Percentiles rank a stretch among this genome's conserved stretches.
phyloP scores from a whole-genome alignment of 371 early-diverging fungal species.

The Mucor racemosus region DNA sequence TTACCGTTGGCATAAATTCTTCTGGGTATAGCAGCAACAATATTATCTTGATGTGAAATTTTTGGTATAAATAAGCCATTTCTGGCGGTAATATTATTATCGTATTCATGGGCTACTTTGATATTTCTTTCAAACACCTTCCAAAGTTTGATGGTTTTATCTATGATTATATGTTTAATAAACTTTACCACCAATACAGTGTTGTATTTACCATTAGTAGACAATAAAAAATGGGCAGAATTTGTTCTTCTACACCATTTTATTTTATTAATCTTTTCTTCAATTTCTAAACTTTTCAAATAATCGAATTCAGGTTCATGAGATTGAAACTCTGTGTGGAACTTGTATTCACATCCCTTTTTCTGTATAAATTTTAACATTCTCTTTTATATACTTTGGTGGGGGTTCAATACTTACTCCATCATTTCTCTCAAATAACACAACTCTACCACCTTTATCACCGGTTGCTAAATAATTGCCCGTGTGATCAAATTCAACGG shows the following conservation, averaged over 20 bases:
- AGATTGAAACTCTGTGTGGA: constrained; percentile 98
- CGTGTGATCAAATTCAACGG: constrained; percentile 97
- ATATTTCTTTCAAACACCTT: constrained; percentile 97
- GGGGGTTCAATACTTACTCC: constrained; percentile 67
- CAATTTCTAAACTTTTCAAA: constrained; percentile 98
- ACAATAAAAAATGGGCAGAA: constrained; percentile 94
- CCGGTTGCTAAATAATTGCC: constrained; percentile 98
- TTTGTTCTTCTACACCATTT: constrained; percentile 96
- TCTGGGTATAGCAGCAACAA: constrained; percentile 93
- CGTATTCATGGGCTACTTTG: constrained; percentile 90
- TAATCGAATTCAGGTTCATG: constrained; percentile 99
- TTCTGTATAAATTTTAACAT: constrained; percentile 64
- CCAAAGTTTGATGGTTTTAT: constrained; percentile 99
- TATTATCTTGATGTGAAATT: constrained; percentile 90
- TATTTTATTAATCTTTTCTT: constrained; percentile 99
- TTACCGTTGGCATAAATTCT: constrained; percentile 90
- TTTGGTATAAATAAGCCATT: constrained; percentile 79
- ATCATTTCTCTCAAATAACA: constrained; percentile 95
- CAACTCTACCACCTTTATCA: constrained; percentile 97
- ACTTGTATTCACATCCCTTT: constrained; percentile 98
- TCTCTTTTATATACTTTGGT: neutral
- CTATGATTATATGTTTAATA: constrained; percentile 50
- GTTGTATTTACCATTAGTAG: constrained; percentile 86
- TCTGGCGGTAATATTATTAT: constrained; percentile 46
- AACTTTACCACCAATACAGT: too few relatives aligned